Conservation (phyloP, 345 rosid species). For the Acer campestre region DNA sequence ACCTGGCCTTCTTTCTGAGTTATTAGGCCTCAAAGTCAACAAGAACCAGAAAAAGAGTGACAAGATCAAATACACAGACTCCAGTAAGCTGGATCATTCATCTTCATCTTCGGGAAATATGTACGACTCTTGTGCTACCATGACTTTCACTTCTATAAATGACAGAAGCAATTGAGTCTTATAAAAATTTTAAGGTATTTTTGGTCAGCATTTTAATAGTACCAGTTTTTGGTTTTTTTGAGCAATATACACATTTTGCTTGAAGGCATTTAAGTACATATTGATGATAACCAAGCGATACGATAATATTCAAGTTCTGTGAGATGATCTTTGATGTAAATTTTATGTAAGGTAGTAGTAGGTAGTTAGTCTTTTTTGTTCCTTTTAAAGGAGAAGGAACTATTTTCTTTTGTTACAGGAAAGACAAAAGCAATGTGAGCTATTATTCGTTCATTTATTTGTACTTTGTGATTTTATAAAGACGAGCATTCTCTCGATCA, state of each 20-base stretch:
- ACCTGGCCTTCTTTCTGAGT: conserved; percentile 54
- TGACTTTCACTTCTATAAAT: conserved; percentile 65
- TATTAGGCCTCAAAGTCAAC: conserved; percentile 27
- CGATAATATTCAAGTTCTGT: not conserved
- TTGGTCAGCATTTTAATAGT: not conserved
- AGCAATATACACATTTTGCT: not conserved
- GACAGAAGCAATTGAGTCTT: conserved; percentile 41
- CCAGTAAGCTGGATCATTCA: conserved; percentile 18
- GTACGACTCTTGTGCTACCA: conserved; percentile 47
- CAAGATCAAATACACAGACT: not conserved
- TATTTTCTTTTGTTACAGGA: not conserved
- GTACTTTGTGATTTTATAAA: not conserved
- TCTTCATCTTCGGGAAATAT: conserved; percentile 39
- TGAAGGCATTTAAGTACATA: not conserved
- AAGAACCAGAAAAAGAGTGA: conserved; percentile 20
- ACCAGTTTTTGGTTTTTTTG: not conserved
- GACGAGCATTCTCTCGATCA: not conserved
- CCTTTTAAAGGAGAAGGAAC: not conserved
- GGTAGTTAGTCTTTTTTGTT: not conserved
- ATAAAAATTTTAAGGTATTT: not conserved
- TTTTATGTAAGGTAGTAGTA: not conserved
- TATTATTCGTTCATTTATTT: not conserved
- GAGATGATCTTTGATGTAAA: conserved; percentile 5
- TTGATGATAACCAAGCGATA: not conserved
- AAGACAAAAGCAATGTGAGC: too few species aligned